Conservation (phyloP, 2,329 filamentous ascomycete species). For the Penicillium sp. region DNA sequence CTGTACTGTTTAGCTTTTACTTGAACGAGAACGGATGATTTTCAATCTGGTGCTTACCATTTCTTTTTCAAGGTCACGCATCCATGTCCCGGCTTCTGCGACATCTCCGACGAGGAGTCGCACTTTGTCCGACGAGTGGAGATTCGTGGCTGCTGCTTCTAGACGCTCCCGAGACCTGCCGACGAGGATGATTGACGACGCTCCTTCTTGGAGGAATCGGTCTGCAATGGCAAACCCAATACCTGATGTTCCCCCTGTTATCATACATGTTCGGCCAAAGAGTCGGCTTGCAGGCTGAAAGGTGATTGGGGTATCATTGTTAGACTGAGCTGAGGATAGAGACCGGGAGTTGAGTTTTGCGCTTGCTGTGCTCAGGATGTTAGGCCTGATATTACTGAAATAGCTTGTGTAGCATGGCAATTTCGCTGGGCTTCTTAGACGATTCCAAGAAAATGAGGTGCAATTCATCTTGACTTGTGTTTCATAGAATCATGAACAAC, state of each 20-base stretch:
- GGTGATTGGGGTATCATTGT: background rate
- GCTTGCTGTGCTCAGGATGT: no score
- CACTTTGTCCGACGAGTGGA: slow-evolving; percentile 21
- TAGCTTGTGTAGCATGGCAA: background rate
- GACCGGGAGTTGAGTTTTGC: background rate
- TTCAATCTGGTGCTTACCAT: slow-evolving; percentile 31
- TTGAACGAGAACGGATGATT: background rate
- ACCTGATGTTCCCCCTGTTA: slow-evolving; percentile 70
- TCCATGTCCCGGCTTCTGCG: slow-evolving; percentile 34
- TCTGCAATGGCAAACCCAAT: slow-evolving; percentile 69
- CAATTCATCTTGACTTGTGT: background rate
- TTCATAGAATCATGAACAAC: background rate
- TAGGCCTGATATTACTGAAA: background rate
- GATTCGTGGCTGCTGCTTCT: slow-evolving; percentile 31
- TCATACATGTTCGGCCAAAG: slow-evolving; percentile 47
- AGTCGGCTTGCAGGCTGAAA: slow-evolving; percentile 27
- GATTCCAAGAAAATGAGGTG: background rate
- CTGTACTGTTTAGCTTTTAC: slow-evolving; percentile 15
- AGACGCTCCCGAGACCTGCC: slow-evolving; percentile 57
- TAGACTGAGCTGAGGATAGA: slow-evolving; percentile 12
- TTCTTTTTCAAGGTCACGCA: slow-evolving; percentile 37
- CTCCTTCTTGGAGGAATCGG: slow-evolving; percentile 65
- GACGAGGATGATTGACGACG: slow-evolving; percentile 58
- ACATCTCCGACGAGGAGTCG: slow-evolving; percentile 40
- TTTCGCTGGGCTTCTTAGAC: background rate